Evolutionary conservation across 345 rosid genomes (phyloP).

Genomic region (Eucalyptus tenuipes): DNA sequence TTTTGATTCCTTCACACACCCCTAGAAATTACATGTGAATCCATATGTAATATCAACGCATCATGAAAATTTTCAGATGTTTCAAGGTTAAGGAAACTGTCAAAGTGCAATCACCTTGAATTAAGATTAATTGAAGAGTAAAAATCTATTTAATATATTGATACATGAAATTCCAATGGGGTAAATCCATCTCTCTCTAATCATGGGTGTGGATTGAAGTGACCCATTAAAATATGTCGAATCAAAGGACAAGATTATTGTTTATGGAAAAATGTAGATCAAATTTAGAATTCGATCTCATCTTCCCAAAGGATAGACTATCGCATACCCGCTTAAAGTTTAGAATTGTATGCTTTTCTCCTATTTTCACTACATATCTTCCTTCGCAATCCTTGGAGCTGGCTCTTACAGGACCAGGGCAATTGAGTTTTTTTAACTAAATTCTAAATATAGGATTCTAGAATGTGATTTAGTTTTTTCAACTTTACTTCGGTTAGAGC

Average conservation of each 20-base stretch:
- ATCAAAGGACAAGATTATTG: not conserved
- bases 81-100: too few species aligned
- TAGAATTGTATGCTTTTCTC: not conserved
- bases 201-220: too few species aligned
- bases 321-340: accelerated
- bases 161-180: too few species aligned
- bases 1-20: too few species aligned
- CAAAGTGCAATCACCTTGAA: too few species aligned
- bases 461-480: not conserved
- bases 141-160: too few species aligned
- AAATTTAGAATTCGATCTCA: not conserved
- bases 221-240: not conserved
- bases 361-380: not conserved
- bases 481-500: not conserved
- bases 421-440: not conserved
- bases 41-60: too few species aligned
- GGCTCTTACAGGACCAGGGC: not conserved
- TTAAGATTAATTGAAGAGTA: too few species aligned
- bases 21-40: too few species aligned
- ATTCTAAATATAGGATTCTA: not conserved
- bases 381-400: not conserved
- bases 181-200: too few species aligned
- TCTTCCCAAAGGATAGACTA: not conserved
- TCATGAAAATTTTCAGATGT: too few species aligned
- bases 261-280: accelerated